Conservation (phyloP, 495 filamentous ascomycete genomes). For the Gamarada debralockiae region DNA sequence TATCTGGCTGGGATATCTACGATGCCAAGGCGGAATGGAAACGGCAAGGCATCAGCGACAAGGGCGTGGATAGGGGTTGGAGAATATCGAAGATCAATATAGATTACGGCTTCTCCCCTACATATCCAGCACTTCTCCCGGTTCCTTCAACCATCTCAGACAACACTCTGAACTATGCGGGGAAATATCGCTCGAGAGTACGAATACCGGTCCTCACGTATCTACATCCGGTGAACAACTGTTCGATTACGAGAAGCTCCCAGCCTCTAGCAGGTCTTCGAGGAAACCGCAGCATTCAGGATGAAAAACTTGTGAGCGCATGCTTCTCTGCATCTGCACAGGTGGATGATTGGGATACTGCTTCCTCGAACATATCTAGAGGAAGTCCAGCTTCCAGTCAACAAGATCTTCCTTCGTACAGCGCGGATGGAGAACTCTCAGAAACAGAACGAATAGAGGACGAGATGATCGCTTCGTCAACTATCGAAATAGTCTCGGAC, state of each 20-base stretch:
- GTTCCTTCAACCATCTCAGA: slow-evolving; percentile 90
- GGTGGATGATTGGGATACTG: slow-evolving; percentile 43
- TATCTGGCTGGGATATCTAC: slow-evolving; percentile 87
- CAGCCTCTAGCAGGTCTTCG: slow-evolving; percentile 86
- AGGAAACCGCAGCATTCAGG: slow-evolving; percentile 88
- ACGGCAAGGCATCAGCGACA: slow-evolving; percentile 76
- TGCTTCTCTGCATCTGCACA: slow-evolving; percentile 79
- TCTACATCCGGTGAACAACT: slow-evolving; percentile 93
- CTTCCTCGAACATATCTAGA: slow-evolving; percentile 35
- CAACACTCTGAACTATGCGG: slow-evolving; percentile 92
- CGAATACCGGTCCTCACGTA: slow-evolving; percentile 89
- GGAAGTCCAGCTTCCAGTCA: slow-evolving; percentile 58
- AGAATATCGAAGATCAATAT: slow-evolving; percentile 86
- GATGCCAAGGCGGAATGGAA: slow-evolving; percentile 76
- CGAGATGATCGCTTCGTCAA: slow-evolving; percentile 52
- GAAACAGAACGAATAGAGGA: slow-evolving; percentile 69
- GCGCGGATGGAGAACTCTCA: slow-evolving; percentile 38
- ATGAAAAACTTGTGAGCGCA: slow-evolving; percentile 87
- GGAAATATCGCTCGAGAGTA: slow-evolving; percentile 78
- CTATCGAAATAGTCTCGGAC: slow-evolving; percentile 37
- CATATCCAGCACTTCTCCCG: slow-evolving; percentile 83
- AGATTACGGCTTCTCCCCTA: slow-evolving; percentile 86
- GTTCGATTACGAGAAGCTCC: slow-evolving; percentile 91
- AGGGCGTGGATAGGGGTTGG: slow-evolving; percentile 74
- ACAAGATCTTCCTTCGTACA: slow-evolving; percentile 37